A percentile compares a stretch with the other conserved stretches of the same genome.
Evolutionary conservation across 225 moss, liverwort and hornwort species (phyloP).

Genomic region (Bryum argenteum): DNA sequence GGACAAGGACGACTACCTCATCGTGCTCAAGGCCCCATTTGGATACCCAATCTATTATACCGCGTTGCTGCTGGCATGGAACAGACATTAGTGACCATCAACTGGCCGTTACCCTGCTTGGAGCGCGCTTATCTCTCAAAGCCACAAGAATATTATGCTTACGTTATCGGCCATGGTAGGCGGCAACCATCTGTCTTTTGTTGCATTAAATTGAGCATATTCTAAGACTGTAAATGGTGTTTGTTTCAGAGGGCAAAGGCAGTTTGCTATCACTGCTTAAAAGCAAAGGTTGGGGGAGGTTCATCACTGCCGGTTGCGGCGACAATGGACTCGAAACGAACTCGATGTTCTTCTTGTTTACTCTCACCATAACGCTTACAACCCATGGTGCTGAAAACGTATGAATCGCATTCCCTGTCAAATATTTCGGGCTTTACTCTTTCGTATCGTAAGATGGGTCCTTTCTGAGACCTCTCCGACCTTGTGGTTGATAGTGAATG

Average conservation of each 20-base stretch:
- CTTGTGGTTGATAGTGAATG: constrained; percentile 37
- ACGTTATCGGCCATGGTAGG: constrained; percentile 70
- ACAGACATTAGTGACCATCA: constrained; percentile 40
- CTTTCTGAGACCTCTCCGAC: constrained; percentile 36
- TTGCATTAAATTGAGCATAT: not conserved
- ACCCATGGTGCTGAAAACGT: constrained; percentile 63
- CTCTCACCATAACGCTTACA: constrained; percentile 63
- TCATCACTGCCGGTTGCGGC: constrained; percentile 73
- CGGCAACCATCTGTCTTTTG: not conserved
- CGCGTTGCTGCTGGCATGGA: constrained; percentile 55
- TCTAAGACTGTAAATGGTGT: not conserved
- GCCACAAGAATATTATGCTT: constrained; percentile 57
- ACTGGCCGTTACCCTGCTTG: constrained; percentile 62
- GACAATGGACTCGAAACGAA: constrained; percentile 76
- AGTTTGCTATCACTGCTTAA: constrained; percentile 84
- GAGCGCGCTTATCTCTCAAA: constrained; percentile 56
- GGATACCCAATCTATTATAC: constrained; percentile 49
- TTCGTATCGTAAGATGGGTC: not conserved
- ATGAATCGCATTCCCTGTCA: constrained; percentile 5
- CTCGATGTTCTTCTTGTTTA: constrained; percentile 71
- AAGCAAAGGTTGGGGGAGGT: constrained; percentile 69
- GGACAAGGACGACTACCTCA: constrained; percentile 37
- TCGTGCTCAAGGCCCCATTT: constrained; percentile 47
- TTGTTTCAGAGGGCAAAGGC: constrained; percentile 68
- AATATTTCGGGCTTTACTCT: not conserved